These are phyloP conservation scores for Limtongozyma cylindracea DNA, from an alignment of 805 yeast genomes.

Conservation along the genomic window DNA sequence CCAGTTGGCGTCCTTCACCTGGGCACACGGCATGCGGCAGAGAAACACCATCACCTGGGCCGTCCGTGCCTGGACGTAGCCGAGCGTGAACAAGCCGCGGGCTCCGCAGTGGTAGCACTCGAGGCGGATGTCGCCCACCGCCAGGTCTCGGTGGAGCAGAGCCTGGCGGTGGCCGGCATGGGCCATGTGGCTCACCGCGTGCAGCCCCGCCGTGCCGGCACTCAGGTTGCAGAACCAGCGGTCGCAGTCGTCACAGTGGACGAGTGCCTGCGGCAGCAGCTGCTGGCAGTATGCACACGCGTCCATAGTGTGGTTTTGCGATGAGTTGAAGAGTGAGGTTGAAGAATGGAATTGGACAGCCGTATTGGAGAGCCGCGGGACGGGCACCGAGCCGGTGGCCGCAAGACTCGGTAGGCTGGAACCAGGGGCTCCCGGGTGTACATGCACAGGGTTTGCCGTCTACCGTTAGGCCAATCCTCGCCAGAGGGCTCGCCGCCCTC, in stretches of 20 bases:
- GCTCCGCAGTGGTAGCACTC: constrained; percentile 87
- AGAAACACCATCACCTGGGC: constrained; percentile 71
- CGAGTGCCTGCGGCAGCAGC: constrained; percentile 34
- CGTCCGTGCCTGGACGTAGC: constrained; percentile 69
- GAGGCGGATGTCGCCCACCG: constrained; percentile 63
- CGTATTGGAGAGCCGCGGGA: too few species aligned
- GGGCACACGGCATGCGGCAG: constrained; percentile 79
- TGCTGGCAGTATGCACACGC: constrained; percentile 62
- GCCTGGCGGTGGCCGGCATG: constrained; percentile 55
- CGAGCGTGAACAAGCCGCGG: constrained; percentile 55
- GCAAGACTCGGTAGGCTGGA: too few species aligned
- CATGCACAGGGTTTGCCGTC: too few species aligned
- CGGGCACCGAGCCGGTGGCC: too few species aligned
- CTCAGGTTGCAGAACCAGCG: constrained; percentile 83
- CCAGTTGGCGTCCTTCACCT: constrained; percentile 54
- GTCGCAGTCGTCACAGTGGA: constrained; percentile 50
- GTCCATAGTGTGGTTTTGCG: too few species aligned
- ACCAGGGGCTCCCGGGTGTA: too few species aligned
- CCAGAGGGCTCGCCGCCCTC: too few species aligned
- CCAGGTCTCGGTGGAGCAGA: constrained; percentile 53
- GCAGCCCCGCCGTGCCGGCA: constrained; percentile 33
- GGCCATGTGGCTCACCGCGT: constrained; percentile 69
- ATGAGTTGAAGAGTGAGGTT: too few species aligned
- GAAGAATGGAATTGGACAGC: too few species aligned
- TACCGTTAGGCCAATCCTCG: too few species aligned